Evolutionary conservation across 768 basidiomycete species (phyloP).

Genomic region (Russula olivacea): DNA sequence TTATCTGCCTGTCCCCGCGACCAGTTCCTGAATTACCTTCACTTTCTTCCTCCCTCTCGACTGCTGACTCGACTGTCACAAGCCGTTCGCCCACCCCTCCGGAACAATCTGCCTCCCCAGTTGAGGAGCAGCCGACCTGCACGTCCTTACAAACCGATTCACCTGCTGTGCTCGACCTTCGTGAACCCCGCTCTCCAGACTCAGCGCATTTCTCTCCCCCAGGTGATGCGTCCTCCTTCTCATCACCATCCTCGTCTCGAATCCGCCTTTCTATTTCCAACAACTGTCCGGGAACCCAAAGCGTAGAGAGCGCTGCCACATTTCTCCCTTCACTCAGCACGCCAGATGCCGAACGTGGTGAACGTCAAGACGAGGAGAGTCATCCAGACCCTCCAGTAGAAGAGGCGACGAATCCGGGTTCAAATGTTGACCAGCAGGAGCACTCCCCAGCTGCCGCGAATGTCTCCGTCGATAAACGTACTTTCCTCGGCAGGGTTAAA

Average conservation of each 20-base stretch:
- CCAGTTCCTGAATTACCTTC: constrained; percentile 24
- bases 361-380: background rate
- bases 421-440: background rate
- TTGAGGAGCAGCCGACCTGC: constrained; percentile 1
- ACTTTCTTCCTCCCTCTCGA: constrained; percentile 21
- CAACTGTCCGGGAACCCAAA: constrained; percentile 4
- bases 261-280: constrained; percentile 19
- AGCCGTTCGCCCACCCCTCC: background rate
- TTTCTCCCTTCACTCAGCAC: constrained; percentile 6
- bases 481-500: constrained; percentile 19
- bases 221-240: constrained; percentile 10
- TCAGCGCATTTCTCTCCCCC: constrained; percentile 23
- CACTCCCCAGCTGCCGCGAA: background rate
- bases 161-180: constrained; percentile 15
- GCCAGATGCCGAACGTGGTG: background rate
- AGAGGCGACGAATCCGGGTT: background rate
- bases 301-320: constrained; percentile 9
- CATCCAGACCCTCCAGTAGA: background rate
- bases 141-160: background rate
- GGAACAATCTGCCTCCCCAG: background rate
- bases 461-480: constrained; percentile 11
- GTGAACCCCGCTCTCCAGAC: constrained; percentile 23
- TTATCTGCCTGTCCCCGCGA: constrained; percentile 16
- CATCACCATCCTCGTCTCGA: constrained; percentile 22
- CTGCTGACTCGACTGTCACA: constrained; percentile 12